A percentile compares a stretch with the other conserved stretches of the same genome.
Conservation (phyloP, 2,329 filamentous ascomycete genomes). For the Colletotrichum sp. region DNA sequence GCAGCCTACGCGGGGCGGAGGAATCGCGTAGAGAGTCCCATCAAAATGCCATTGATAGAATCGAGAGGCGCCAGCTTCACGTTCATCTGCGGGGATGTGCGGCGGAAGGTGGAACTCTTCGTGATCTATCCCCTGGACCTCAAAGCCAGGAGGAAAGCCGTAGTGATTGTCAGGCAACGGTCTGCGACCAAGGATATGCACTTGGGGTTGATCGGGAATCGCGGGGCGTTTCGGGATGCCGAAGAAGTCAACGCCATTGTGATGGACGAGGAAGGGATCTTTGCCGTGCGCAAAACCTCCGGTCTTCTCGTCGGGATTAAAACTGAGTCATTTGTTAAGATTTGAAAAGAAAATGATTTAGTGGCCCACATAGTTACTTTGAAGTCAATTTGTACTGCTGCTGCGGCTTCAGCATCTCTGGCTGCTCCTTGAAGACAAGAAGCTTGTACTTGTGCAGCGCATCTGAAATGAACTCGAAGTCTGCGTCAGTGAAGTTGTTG, state of each 20-base stretch:
- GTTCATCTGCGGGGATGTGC: background rate
- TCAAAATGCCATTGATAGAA: background rate
- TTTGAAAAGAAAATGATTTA: rapidly evolving
- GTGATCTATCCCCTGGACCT: background rate
- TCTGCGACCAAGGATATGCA: conserved; percentile 32
- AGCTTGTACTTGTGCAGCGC: background rate
- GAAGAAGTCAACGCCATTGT: conserved; percentile 29
- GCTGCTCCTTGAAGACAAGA: background rate
- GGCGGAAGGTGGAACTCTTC: background rate
- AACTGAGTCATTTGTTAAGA: background rate
- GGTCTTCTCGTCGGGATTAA: conserved; percentile 25
- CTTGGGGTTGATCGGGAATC: conserved; percentile 39
- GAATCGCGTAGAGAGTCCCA: background rate
- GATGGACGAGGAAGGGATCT: conserved; percentile 35
- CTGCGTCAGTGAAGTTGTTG: background rate
- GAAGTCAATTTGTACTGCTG: background rate
- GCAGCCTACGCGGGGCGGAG: background rate
- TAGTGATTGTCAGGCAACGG: background rate
- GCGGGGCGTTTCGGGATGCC: conserved; percentile 48
- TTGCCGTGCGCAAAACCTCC: conserved; percentile 40
- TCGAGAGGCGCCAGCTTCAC: background rate
- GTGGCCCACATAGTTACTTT: background rate
- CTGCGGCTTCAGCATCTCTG: background rate
- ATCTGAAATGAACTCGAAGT: background rate
- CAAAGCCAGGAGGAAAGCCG: background rate